Base-by-base conservation (phyloP, 2,329 filamentous ascomycete species). In the Curvularia sp. region DNA sequence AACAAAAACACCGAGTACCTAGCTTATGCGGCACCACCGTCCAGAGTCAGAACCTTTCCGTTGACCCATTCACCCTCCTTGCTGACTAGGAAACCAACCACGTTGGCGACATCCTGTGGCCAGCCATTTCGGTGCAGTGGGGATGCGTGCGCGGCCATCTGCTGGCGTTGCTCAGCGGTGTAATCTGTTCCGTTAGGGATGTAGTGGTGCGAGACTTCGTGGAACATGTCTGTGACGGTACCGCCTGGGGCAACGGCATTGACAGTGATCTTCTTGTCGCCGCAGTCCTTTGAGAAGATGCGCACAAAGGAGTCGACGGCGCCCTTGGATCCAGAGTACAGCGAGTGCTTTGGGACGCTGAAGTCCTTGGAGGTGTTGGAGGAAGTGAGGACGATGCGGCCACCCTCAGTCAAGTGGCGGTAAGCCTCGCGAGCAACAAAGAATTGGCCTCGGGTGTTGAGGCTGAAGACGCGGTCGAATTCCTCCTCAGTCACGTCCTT, bases 191-290 rank as follows among this genome's bases (percentile, higher is more conserved):
- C 80, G 42, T 78, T 77, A 5, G 80, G 80, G 46, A 81, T 80
- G 65, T 81, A 79, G 58, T 76, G 74, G 67, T 76, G 75, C 26
- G 85, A 82, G 75, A 88, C 88, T 75, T 85, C 83, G 61, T 87
- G 81, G 79, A 88, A 91, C 89, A 92, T 91, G 75, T 91, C 89
- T 49, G 83, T 87, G 82, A 89, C 88, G 79, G 89, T 86, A 47
- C 88, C 88, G 57, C 88, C 88, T 2, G 88, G 88, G 2, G 88
- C 88, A 56, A 90, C 86, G 63, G 86, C 87, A 69, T 90, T 90
- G 77, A 88, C 87, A 0, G 88, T 90, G 71, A 90, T 87, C 55
- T 85, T 83, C 72, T 84, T 84, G 63, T 80, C 80, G 60, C 88
- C 88, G 74, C 87, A 89, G 77, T 90, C 88, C 59, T 87, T 88